Evolutionary conservation across 1,139 yeast genomes (phyloP), one percentile per base, ranked within the genome.

Genomic region (Entelexis paramagnoliae): DNA sequence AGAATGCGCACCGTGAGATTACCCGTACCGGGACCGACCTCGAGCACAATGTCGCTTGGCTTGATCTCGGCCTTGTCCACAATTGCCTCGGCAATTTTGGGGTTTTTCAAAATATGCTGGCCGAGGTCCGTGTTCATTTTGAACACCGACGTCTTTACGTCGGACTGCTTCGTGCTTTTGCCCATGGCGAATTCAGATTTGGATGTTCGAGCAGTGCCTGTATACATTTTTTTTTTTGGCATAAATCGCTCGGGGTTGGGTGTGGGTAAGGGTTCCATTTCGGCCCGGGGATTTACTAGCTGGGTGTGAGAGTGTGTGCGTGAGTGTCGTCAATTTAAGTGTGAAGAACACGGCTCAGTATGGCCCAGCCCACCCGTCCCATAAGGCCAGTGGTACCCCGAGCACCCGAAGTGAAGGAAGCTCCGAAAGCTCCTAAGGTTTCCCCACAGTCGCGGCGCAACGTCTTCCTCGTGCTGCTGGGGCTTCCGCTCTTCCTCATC

Each of bases 1-100:
- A 91, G 70, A 48, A 91, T 93, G 57, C 94, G 76, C 36, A 91
- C 95, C 0, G 99, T 93, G 69, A 91, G 75, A 65, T 91, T 91
- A 71, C 99, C 99, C 0, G 99, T 91, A 78, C 99, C 99, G 1
- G 99, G 98, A 63, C 99, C 99, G 51, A 91, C 96, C 72, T 91
- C 99, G 46, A 91, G 73, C 2, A 91, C 97, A 8, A 80, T 79
- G 64, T 91, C 99, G 42, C 95, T 83, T 2, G 97, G 97, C 62
- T 80, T 83, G 56, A 91, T 83, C 42, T 79, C 84, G 2, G 98
- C 97, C 65, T 93, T 93, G 67, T 91, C 98, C 34, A 91, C 98
- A 64, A 91, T 91, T 13, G 96, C 97, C 67, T 91, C 97, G 3
- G 98, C 97, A 32, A 93, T 94, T 50, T 88, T 73, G 1, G 99